These are phyloP conservation scores for Naematelia encephala DNA, from an alignment of 768 basidiomycete genomes.

Conservation along the genomic window DNA sequence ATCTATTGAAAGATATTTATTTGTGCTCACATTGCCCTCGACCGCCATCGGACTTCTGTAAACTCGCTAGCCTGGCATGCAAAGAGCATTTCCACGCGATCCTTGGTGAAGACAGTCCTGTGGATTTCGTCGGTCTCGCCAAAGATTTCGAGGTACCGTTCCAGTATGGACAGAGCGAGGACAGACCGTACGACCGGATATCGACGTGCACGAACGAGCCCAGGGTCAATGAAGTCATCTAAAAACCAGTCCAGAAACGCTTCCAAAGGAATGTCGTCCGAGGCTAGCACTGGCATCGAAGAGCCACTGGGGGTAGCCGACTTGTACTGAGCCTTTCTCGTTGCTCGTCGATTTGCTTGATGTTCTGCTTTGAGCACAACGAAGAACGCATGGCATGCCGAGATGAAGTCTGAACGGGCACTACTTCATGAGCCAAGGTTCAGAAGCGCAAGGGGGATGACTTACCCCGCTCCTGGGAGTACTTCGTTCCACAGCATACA, in stretches of 20 bases:
- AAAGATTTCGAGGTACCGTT: slow-evolving; percentile 25
- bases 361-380: slow-evolving; percentile 5
- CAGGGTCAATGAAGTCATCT: slow-evolving; percentile 21
- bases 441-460: no score
- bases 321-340: neutral
- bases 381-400: slow-evolving; percentile 28
- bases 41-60: slow-evolving; percentile 39
- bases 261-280: neutral
- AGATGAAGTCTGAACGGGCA: slow-evolving; percentile 28
- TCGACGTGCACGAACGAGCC: slow-evolving; percentile 19
- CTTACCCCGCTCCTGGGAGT: slow-evolving; percentile 32
- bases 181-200: slow-evolving; percentile 26
- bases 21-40: slow-evolving; percentile 40
- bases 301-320: neutral
- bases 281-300: neutral
- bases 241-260: slow-evolving; percentile 22
- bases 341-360: neutral
- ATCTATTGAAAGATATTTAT: neutral
- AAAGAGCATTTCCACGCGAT: slow-evolving; percentile 36
- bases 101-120: slow-evolving; percentile 22
- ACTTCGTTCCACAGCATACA: slow-evolving; percentile 19
- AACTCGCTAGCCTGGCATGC: slow-evolving; percentile 46
- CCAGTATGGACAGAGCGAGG: slow-evolving; percentile 23
- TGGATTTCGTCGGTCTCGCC: slow-evolving; percentile 1
- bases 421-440: slow-evolving; percentile 7